phyloP scores from a whole-genome alignment of 208 protist genomes.

The Strigomonas culicis region DNA sequence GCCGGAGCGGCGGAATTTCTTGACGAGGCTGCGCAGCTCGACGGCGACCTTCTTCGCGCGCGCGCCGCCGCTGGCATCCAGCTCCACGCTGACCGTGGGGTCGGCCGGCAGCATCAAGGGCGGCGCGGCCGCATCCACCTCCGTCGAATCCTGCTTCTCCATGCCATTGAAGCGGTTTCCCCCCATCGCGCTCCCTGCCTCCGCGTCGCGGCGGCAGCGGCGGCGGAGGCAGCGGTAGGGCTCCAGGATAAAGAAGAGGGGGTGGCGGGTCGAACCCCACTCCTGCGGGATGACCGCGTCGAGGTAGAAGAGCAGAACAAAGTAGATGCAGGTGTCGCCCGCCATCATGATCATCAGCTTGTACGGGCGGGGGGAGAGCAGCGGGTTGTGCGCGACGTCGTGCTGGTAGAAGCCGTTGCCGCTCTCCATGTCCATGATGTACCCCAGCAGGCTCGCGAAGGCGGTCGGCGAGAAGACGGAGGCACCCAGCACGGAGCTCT shows the following conservation, averaged over 20 bases:
- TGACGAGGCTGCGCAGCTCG: slow-evolving; percentile 20
- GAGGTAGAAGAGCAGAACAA: slow-evolving; percentile 67
- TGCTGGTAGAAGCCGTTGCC: slow-evolving; percentile 17
- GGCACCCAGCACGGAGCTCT: slow-evolving; percentile 20
- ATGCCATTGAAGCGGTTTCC: too few relatives aligned
- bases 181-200: slow-evolving; percentile 14
- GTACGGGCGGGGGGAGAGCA: slow-evolving; percentile 14
- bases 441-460: slow-evolving; percentile 21
- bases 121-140: too few relatives aligned
- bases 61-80: slow-evolving; percentile 19
- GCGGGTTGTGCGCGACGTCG: slow-evolving; percentile 7
- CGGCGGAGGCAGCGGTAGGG: slow-evolving; percentile 19
- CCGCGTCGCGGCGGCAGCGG: slow-evolving; percentile 19
- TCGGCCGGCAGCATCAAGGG: neutral
- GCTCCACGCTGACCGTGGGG: slow-evolving; percentile 14
- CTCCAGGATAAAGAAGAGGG: slow-evolving; percentile 63
- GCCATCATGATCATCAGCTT: slow-evolving; percentile 27
- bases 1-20: slow-evolving; percentile 27
- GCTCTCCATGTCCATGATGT: slow-evolving; percentile 16
- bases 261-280: slow-evolving; percentile 50
- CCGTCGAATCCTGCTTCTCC: too few relatives aligned
- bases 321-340: slow-evolving; percentile 60
- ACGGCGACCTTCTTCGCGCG: slow-evolving; percentile 25
- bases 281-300: slow-evolving; percentile 66
- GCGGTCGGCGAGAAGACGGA: slow-evolving; percentile 55